These are phyloP conservation scores for Trametes polyzona DNA, from an alignment of 1,284 basidiomycete genomes.

Conservation along the genomic window DNA sequence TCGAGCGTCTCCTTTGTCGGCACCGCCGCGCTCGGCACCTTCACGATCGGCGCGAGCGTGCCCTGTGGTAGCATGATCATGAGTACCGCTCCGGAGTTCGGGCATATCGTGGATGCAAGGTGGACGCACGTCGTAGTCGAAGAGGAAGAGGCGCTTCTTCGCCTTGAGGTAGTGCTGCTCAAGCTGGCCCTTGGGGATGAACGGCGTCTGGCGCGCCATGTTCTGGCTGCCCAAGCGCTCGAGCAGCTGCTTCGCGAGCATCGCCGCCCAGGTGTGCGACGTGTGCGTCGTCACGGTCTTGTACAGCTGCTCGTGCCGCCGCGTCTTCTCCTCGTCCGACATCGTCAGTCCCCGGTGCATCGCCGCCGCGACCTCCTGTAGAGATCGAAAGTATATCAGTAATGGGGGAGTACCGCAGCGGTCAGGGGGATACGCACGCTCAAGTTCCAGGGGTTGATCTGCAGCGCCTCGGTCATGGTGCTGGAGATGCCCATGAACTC, in stretches of 20 bases:
- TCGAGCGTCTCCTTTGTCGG: slow-evolving; percentile 80
- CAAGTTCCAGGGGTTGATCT: slow-evolving; percentile 90
- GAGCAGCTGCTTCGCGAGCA: slow-evolving; percentile 88
- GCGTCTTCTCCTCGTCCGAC: slow-evolving; percentile 75
- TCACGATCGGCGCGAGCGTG: slow-evolving; percentile 96
- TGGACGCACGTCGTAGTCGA: slow-evolving; percentile 89
- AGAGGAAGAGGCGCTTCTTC: slow-evolving; percentile 88
- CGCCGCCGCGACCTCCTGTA: slow-evolving; percentile 88
- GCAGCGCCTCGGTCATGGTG: slow-evolving; percentile 82
- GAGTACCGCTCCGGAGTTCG: too few species aligned
- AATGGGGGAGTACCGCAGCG: too few species aligned
- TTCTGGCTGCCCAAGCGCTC: slow-evolving; percentile 83
- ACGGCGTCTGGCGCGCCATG: slow-evolving; percentile 86
- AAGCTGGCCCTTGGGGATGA: slow-evolving; percentile 72
- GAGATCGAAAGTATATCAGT: slow-evolving; percentile 1
- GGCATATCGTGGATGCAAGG: too few species aligned
- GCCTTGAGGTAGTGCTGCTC: slow-evolving; percentile 70
- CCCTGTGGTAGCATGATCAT: slow-evolving; percentile 55
- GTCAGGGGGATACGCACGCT: too few species aligned
- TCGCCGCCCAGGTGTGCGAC: slow-evolving; percentile 93
- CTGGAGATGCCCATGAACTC: slow-evolving; percentile 98
- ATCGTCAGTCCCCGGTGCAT: slow-evolving; percentile 91
- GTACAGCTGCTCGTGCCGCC: slow-evolving; percentile 80
- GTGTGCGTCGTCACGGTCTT: slow-evolving; percentile 94
- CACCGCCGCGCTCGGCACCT: slow-evolving; percentile 86